Percentiles rank a stretch among this genome's conserved stretches.
These are phyloP conservation scores for Trichoderma harzianum DNA, from an alignment of 2,329 filamentous ascomycete genomes.

Conservation along the genomic window DNA sequence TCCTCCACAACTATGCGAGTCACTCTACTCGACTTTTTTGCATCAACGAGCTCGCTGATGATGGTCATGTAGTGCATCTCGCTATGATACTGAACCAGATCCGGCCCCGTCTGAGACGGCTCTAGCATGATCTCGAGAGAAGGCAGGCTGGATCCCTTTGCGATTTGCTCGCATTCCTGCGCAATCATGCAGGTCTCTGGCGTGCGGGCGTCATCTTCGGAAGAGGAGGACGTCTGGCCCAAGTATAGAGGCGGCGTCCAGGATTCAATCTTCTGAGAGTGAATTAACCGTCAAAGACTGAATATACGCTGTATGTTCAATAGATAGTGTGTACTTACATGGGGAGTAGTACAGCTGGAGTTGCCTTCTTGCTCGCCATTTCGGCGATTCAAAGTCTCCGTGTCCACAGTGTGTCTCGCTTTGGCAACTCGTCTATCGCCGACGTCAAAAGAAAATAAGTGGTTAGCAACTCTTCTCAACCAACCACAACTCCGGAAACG, in stretches of 20 bases:
- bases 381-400: not conserved
- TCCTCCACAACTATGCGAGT: not conserved
- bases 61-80: not conserved
- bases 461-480: not conserved
- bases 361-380: not conserved
- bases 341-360: not conserved
- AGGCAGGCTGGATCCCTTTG: not conserved
- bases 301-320: not conserved
- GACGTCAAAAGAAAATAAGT: not conserved
- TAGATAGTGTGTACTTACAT: not conserved
- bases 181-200: not conserved
- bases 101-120: not conserved
- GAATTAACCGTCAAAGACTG: not conserved
- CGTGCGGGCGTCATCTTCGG: not conserved
- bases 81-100: not conserved
- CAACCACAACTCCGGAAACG: not conserved
- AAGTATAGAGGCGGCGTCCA: not conserved
- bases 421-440: not conserved
- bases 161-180: not conserved
- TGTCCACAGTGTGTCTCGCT: not conserved
- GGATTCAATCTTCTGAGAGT: not conserved
- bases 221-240: not conserved
- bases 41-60: not conserved
- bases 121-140: not conserved
- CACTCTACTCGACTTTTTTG: not conserved